Conservation (phyloP, 164 flowering plant species). For the Hamamelis virginiana region DNA sequence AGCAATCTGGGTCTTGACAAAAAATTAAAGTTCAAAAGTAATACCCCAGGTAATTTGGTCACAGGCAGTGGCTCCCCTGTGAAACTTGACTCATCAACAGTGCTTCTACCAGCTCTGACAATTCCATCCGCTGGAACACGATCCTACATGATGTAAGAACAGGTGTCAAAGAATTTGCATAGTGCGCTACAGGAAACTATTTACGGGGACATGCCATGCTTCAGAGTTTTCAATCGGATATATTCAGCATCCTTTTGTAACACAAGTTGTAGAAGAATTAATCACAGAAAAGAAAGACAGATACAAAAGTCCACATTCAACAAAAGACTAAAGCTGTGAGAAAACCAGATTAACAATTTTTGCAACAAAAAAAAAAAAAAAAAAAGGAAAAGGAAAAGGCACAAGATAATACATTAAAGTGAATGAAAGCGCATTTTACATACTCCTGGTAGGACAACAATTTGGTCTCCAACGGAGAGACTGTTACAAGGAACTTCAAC, state of each 20-base stretch:
- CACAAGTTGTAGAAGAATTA: neutral
- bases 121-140: conserved; percentile 97
- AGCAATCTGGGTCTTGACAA: neutral
- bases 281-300: neutral
- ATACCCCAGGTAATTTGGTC: conserved; percentile 91
- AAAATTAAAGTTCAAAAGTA: conserved; percentile 3
- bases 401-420: neutral
- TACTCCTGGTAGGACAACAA: conserved; percentile 91
- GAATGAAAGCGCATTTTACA: conserved; percentile 25
- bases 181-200: neutral
- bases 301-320: neutral
- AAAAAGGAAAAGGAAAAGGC: neutral
- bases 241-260: neutral
- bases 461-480: conserved; percentile 79
- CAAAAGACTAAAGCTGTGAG: neutral
- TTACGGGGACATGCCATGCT: neutral
- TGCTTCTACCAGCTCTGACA: conserved; percentile 94
- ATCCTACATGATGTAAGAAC: conserved; percentile 50
- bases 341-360: too few relatives aligned
- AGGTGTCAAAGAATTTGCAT: neutral
- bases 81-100: conserved; percentile 92
- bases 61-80: conserved; percentile 98
- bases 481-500: conserved; percentile 85
- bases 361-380: neutral
- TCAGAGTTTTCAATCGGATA: neutral